Evolutionary conservation across 2,329 filamentous ascomycete genomes (phyloP).

Genomic region (Fusarium denticulatum): DNA sequence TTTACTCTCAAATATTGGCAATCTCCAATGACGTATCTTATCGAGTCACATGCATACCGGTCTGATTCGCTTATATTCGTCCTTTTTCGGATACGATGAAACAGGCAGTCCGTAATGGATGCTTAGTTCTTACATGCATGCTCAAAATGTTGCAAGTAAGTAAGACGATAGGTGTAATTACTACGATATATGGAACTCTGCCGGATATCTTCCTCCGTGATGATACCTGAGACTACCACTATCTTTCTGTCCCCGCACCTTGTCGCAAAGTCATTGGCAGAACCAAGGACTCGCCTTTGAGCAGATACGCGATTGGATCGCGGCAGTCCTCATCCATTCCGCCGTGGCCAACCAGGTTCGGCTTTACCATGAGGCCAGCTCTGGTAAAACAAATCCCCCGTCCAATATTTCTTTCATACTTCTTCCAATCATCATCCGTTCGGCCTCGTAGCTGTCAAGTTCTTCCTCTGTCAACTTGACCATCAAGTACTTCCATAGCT

Average conservation of each 20-base stretch:
- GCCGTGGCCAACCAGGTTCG: neutral
- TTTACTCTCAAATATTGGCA: neutral
- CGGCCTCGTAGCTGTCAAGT: neutral
- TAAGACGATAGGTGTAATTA: neutral
- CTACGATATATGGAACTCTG: neutral
- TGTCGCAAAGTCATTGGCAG: neutral
- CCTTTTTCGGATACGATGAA: neutral
- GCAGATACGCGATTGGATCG: neutral
- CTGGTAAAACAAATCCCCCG: neutral
- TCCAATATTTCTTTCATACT: neutral
- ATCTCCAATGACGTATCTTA: neutral
- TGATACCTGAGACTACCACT: neutral
- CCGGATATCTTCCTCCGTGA: neutral
- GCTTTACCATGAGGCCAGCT: neutral
- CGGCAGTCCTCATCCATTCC: neutral
- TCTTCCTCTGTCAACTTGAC: neutral
- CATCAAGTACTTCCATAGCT: neutral
- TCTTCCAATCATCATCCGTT: neutral
- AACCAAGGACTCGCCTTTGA: no score
- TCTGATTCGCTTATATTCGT: neutral
- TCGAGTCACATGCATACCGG: neutral
- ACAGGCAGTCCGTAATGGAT: neutral
- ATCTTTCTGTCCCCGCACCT: neutral
- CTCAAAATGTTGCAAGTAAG: neutral
- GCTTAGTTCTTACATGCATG: neutral